A percentile compares a stretch with the other conserved stretches of the same genome.
phyloP scores from a whole-genome alignment of 768 basidiomycete species.

The Pulveroboletus sp. region DNA sequence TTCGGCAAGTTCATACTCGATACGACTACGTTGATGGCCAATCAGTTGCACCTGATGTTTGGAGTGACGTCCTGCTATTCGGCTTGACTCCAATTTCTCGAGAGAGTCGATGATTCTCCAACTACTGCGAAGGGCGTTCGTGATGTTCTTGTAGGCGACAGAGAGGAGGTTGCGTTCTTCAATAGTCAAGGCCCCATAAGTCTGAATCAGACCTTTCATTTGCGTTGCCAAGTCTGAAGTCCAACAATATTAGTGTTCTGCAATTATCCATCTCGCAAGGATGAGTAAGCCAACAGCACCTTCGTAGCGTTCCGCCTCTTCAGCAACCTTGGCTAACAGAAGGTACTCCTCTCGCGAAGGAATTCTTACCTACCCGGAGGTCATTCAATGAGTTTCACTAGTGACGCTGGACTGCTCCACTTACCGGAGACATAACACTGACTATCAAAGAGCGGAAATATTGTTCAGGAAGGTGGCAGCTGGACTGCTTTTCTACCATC shows the following conservation, averaged over 20 bases:
- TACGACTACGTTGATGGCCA: constrained; percentile 65
- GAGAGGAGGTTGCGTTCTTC: constrained; percentile 89
- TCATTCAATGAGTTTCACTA: constrained; percentile 2
- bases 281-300: constrained; percentile 40
- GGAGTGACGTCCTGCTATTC: constrained; percentile 25
- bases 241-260: constrained; percentile 17
- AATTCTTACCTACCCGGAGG: constrained; percentile 24
- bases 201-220: constrained; percentile 69
- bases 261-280: neutral
- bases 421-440: constrained; percentile 28
- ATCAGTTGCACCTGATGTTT: constrained; percentile 57
- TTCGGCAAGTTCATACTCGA: constrained; percentile 71
- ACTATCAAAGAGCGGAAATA: constrained; percentile 9
- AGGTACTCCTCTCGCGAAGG: constrained; percentile 39
- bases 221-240: constrained; percentile 65
- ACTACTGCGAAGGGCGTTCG: constrained; percentile 74
- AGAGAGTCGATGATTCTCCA: constrained; percentile 79
- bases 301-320: constrained; percentile 86
- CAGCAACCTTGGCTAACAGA: constrained; percentile 75
- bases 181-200: constrained; percentile 64
- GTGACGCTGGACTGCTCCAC: constrained; percentile 5
- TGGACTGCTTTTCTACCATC: constrained; percentile 28
- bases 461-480: neutral
- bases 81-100: constrained; percentile 53
- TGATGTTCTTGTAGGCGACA: constrained; percentile 88